Base-by-base conservation (phyloP, 164 flowering plant species). In the Saururus chinensis region DNA sequence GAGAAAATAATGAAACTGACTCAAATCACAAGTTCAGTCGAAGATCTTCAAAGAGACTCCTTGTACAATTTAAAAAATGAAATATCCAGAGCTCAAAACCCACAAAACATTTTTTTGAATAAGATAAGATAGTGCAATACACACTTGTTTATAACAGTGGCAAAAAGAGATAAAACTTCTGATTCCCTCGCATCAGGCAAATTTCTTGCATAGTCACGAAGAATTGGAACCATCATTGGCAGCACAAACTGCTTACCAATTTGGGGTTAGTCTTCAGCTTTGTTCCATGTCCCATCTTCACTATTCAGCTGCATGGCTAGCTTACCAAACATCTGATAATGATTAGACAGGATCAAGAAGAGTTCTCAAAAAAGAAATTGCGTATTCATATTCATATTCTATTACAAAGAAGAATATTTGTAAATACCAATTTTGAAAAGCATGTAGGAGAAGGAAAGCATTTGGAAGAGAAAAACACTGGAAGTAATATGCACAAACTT, bases 211-310 rank as follows among this genome's bases (percentile, higher is more conserved):
- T 93, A 93, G 64, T 93, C 99, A 57, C 90, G 89, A 60, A 93
- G 90, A 63, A 93, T 89, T 60, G 92, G 96, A 69, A 90, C 99
- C 99, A 93, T 88, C 99, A 93, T 93, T 49, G 99, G 97, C n/a
- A 97, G 97, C 66, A 93, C 96, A 81, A 93, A 93, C 64, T 93
- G 96, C 69, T 86, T 93, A 21, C 99, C 99, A 65, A 90, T 90
- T 63, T 87, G 95, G 10, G 92, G 84, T 71, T 93, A 97, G 69
- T 90, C 95, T 77, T 93, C 99, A 64, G 97, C 97, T 74, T 88
- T 93, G 77, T 95, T 95, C 99, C 99, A 95, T 3, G 88, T 73
- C 97, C 99, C 91, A 73, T 95, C 99, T 70, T 91, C 96, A 54
- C 99, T 97, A 79, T 77, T 81, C 70, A 95, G 68, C 69, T 91